Evolutionary conservation across 2,329 filamentous ascomycete genomes (phyloP), one percentile per base, ranked within the genome.

Genomic region (Neopestalotiopsis clavispora): DNA sequence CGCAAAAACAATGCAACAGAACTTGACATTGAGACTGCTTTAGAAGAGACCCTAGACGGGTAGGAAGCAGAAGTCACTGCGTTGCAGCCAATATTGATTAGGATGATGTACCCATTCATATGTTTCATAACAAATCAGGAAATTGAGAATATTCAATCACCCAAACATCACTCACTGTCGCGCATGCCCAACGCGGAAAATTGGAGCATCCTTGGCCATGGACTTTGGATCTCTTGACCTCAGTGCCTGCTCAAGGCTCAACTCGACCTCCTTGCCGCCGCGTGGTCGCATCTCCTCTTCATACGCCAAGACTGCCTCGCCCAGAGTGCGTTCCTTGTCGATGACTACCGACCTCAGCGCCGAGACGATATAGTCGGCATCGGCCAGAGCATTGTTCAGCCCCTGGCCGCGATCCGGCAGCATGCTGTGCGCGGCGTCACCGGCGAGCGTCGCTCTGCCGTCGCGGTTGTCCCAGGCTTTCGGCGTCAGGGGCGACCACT

Each of bases 361-460:
- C 4, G 14, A 38, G 30, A 63, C 60, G 32, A 63, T 6, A 32
- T 63, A 28, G 5, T 63, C 60, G 34, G 60, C 60, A 13, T 63
- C 60, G 14, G 60, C 60, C 0, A 63, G 38, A 10, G 60, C 60
- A 23, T 45, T 38, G 34, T 63, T 63, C 1, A 63, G 30, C 12
- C 60, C 60, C 32, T 63, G 60, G 30, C 34, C 60, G 13, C 60
- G 60, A 10, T 63, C 28, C 1, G 60, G 60, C 20, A 63, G 14
- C 60, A 63, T 63, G 20, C 30, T 38, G 34, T 63, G 60, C 13
- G 60, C 60, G 13, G 60, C 60, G 12, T 63, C 60, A 1, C 60
- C 60, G 4, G 60, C 60, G 32, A 63, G 60, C 4, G 30, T 38
- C 4, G 20, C 32, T 38, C 34, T 32, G 4, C 57, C 60, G 60